Evolutionary conservation across 202 grass and related monocot species (phyloP), one percentile per base, ranked within the genome.

Genomic region (Brachypodium distachyon): DNA sequence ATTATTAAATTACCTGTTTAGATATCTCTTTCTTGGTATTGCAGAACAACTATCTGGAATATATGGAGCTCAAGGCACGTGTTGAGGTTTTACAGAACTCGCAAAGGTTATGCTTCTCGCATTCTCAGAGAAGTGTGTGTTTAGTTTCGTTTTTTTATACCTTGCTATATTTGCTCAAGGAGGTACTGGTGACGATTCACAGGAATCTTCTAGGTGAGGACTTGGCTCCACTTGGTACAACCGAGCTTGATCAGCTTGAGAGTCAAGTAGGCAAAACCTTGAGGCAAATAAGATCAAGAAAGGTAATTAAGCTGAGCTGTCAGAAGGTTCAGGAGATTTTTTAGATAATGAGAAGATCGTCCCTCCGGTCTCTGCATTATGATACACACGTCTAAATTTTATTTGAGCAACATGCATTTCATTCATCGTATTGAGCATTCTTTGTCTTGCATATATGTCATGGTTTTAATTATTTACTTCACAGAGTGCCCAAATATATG

Each of bases 121-220:
- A 5, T 50, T 68, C 29, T 33, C 21, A 1, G 51, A 56, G 32
- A 3, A 17, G 17, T 17, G 8, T 28, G 21, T 27, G 3, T 4
- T 18, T n/a, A 12, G 7, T 31, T 79, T 70, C 4, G 12, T 67
- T 5, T 69, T 58, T 73, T 38, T 23, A 41, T 48, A n/a, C n/a
- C n/a, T 75, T 54, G 3, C 32, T 33, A 51, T 77, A 18, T 57
- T 79, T 67, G 8, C n/a, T 78, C 77, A 53, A 67, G 16, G 33
- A 59, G 31, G 1, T 56, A 23, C 14, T 41, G 74, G 21, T 39
- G 34, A 50, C 79, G 25, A 14, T 23, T n/a, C 76, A 39, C 81
- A 98, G 91, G 78, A 98, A 95, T 85, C 85, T 98, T 72, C 89
- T 98, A 12, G 96, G 91, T 37, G 89, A 95, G 67, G 96, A 98